Evolutionary conservation across 78 protist species (phyloP), one percentile per base, ranked within the genome.

Genomic region (Polysphondylium violaceum): DNA sequence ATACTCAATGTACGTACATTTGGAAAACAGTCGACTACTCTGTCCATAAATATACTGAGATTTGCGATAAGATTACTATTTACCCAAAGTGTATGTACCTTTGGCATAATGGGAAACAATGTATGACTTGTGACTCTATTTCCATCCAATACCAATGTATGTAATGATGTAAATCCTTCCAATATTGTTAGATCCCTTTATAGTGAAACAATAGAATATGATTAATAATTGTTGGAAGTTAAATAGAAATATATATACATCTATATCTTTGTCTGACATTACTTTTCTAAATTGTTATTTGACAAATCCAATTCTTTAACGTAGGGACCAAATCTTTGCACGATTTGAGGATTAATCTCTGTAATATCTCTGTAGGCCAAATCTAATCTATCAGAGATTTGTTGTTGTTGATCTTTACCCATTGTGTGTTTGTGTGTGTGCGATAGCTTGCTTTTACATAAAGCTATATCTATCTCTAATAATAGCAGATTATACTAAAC

Each of bases 81-180:
- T 23, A 83, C 63, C 86, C 95, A 81, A 17, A 92, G 29, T 35
- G 86, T 72, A 21, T 56, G 71, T 56, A 92, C 41, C 12, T 25
- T 23, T 21, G 64, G 23, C 14, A 71, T 33, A 5, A 14, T 7
- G 12, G 92, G 87, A 12, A 92, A 53, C 38, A 43, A 61, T 19
- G 59, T 43, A 50, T 83, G 91, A 33, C 36, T 29, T 55, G 92
- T 74, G 9, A 92, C 21, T 47, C 19, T 51, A 56, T 92, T 92
- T 25, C 27, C 29, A 73, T 92, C 95, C 43, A 92, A 36, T 19
- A 92, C 86, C 19, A 92, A 61, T 73, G 89, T 89, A 44, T 36
- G 41, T 25, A 89, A 74, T 38, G 12, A 11, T 47, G 40, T 59
- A 61, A 88, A 88, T 63, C 92, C 83, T 36, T 74, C 86, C 51